Evolutionary conservation across 192 early-diverging fungal genomes (phyloP).

Genomic region (Podila verticillata): DNA sequence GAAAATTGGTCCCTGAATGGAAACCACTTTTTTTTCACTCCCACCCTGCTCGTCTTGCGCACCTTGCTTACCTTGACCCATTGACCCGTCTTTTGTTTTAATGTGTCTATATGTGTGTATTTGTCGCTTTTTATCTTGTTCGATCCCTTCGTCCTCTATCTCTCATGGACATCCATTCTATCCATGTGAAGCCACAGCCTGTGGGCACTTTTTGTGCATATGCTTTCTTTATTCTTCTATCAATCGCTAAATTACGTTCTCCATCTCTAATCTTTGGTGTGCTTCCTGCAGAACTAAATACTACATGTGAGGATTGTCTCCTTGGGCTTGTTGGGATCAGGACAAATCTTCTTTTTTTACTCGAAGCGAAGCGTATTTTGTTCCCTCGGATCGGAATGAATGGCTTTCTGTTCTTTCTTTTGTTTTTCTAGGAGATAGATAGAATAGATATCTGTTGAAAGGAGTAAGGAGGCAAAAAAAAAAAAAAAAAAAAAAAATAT

Average conservation of each 20-base stretch:
- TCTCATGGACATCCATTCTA: no score
- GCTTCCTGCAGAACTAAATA: slow-evolving; percentile 1
- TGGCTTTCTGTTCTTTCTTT: not conserved
- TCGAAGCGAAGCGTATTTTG: not conserved
- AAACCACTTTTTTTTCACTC: no score
- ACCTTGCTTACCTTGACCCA: no score
- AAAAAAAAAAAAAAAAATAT: not conserved
- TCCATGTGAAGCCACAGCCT: no score
- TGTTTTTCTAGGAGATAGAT: slow-evolving; percentile 1
- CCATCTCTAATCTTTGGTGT: not conserved
- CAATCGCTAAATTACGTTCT: not conserved
- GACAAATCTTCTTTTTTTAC: not conserved
- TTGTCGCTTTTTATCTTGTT: no score
- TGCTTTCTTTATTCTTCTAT: not conserved
- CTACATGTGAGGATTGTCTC: slow-evolving; percentile 1
- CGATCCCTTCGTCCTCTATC: no score
- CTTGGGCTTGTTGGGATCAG: not conserved
- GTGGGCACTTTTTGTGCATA: not conserved
- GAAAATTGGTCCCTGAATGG: no score
- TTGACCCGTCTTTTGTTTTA: no score
- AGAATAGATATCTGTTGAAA: not conserved
- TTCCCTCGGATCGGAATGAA: not conserved
- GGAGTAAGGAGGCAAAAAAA: not conserved
- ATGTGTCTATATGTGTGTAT: no score
- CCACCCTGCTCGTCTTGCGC: no score